Base-by-base conservation (phyloP, 371 early-diverging fungal genomes). In the Mortierella sp. region DNA sequence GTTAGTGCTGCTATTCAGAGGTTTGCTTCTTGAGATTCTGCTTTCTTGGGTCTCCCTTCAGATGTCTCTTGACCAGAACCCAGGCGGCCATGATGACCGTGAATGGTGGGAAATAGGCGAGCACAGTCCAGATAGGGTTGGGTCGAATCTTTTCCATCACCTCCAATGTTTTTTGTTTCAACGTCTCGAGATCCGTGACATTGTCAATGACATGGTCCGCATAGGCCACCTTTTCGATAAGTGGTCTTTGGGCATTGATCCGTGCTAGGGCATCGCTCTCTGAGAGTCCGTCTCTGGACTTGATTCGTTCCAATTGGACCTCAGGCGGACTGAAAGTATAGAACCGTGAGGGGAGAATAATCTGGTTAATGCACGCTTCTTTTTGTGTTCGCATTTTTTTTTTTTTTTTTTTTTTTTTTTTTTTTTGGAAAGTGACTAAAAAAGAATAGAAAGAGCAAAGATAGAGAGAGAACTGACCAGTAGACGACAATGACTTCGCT, bases 171-270 rank as follows among this genome's bases (percentile, higher is more conserved):
- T 93, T 91, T 0, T 64, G 66, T 45, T 87, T 76, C 5, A 95
- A 84, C 29, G 91, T 88, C 21, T 84, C 81, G 4, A 92, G 57
- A 25, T 88, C 85, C 4, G 90, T 90, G 5, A 92, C 87, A 77
- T 98, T 98, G 73, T 96, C 93, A 51, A 98, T 82, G 7, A 98
- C 93, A 56, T 88, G 84, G 53, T 94, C 89, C 0, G 98, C 98
- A 55, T 85, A 88, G 15, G 80, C 81, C 4, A 88, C 84, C 71
- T 97, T 98, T 61, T 92, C 88, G 1, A 83, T 83, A 59, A 97
- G 83, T 3, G 93, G 85, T 89, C 95, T 90, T 82, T 98, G 98
- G 6, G 96, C 84, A 47, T 87, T 84, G 44, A 97, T 94, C 3
- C 96, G 88, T 7, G 91, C 84, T 43, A 86, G 67, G 0, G 98